Percentiles rank a stretch among this genome's conserved stretches.
These are phyloP conservation scores for Paratinospora sagittata DNA, from an alignment of 164 flowering plant genomes.

Conservation along the genomic window DNA sequence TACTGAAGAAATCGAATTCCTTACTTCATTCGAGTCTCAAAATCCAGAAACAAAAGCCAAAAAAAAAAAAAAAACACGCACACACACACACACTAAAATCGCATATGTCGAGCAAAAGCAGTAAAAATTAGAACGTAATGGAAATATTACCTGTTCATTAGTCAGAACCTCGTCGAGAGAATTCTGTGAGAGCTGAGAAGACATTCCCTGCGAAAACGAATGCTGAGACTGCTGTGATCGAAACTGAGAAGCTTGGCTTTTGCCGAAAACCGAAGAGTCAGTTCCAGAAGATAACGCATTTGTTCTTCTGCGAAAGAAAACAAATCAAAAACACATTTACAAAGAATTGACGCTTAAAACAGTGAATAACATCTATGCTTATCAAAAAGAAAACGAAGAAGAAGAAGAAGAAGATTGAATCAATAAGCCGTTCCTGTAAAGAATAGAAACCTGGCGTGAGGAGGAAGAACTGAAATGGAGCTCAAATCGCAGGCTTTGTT, in stretches of 20 bases:
- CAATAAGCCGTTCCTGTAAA: background rate
- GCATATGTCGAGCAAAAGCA: background rate
- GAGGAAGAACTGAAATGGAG: slow-evolving; percentile 92
- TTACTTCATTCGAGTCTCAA: no score
- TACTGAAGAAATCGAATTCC: no score
- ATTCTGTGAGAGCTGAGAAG: slow-evolving; percentile 80
- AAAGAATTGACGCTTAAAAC: background rate
- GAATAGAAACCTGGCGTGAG: slow-evolving; percentile 48
- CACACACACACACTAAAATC: no score
- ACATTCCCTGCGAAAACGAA: slow-evolving; percentile 68
- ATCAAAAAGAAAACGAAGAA: background rate
- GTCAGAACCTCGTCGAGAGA: slow-evolving; percentile 53
- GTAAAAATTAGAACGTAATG: background rate
- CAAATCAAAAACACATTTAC: background rate
- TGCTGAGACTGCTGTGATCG: slow-evolving; percentile 67
- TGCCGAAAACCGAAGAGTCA: slow-evolving; percentile 33
- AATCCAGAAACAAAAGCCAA: no score
- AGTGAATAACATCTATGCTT: background rate
- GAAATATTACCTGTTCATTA: slow-evolving; percentile 47
- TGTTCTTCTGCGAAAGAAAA: slow-evolving; percentile 36
- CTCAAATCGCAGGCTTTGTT: slow-evolving; percentile 86
- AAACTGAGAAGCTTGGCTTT: slow-evolving; percentile 45
- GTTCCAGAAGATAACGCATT: slow-evolving; percentile 29
- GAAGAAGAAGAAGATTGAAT: background rate
- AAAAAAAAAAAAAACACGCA: no score